These are phyloP conservation scores for Jaltomata sinuosa DNA, from an alignment of 257 asterid genomes.

Conservation along the genomic window DNA sequence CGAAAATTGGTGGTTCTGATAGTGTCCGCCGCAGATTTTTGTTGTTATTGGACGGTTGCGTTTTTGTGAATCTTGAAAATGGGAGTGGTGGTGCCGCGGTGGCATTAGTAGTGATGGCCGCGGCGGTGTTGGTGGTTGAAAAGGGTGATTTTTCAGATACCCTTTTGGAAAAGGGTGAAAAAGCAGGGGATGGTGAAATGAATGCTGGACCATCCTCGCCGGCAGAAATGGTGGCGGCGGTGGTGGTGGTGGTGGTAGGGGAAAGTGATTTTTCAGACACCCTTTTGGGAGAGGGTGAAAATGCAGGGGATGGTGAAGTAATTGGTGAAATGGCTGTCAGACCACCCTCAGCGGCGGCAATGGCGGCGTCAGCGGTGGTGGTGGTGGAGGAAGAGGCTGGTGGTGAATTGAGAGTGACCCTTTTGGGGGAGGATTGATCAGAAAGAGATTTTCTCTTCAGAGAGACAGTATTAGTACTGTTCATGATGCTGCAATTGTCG, in stretches of 20 bases:
- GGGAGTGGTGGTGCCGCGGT: not conserved
- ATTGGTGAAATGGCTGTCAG: not conserved
- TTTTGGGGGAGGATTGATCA: not conserved
- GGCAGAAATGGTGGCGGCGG: not conserved
- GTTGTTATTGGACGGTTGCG: not conserved
- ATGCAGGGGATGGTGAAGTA: not conserved
- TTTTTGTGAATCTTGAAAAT: not conserved
- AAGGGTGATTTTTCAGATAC: not conserved
- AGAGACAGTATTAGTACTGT: not conserved
- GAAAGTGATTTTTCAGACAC: not conserved
- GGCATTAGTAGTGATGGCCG: not conserved
- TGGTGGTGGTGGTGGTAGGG: not conserved
- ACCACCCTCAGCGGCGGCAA: not conserved
- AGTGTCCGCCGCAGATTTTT: not conserved
- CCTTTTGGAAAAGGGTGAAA: conserved; percentile 1
- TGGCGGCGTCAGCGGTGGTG: not conserved
- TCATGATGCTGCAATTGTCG: not conserved
- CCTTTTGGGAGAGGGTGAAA: not conserved
- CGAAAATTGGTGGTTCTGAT: not conserved
- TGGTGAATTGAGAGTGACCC: no score
- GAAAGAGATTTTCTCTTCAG: not conserved
- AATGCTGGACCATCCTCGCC: not conserved
- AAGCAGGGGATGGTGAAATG: not conserved
- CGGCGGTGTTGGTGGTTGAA: not conserved
- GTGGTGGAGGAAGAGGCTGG: not conserved